Evolutionary conservation across 208 protist genomes (phyloP).

Genomic region (Phytomonas sp.): DNA sequence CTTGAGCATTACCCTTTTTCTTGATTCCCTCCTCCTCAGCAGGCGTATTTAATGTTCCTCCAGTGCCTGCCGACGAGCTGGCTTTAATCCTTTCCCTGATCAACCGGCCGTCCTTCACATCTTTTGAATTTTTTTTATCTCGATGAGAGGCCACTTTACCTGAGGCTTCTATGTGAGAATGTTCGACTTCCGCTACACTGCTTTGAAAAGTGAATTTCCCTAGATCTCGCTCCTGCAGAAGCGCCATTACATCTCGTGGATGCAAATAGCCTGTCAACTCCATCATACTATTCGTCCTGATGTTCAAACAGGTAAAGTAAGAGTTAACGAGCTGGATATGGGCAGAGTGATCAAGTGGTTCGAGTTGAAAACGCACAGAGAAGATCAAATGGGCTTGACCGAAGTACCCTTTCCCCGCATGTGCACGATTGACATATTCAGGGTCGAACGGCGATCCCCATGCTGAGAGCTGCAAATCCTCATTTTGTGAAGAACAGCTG

Average conservation of each 20-base stretch:
- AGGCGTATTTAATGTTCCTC: neutral
- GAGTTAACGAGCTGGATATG: constrained; percentile 51
- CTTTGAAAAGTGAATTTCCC: neutral
- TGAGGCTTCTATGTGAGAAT: neutral
- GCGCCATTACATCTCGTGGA: constrained; percentile 35
- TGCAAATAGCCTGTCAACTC: constrained; percentile 64
- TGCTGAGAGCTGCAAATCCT: neutral
- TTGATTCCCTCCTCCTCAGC: neutral
- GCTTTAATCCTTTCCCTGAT: neutral
- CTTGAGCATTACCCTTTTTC: constrained; percentile 8
- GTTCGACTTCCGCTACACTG: neutral
- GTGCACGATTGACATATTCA: neutral
- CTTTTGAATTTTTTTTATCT: neutral
- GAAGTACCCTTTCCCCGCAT: neutral
- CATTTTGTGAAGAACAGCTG: neutral
- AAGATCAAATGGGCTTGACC: neutral
- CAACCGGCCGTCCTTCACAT: neutral
- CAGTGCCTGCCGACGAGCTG: neutral
- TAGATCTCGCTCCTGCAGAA: constrained; percentile 34
- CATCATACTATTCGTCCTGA: constrained; percentile 38
- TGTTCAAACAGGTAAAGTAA: constrained; percentile 57
- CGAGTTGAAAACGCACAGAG: neutral
- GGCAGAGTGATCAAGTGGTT: constrained; percentile 15
- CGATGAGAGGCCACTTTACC: neutral
- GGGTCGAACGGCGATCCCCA: neutral